phyloP scores from a whole-genome alignment of 192 early-diverging fungal species.

The Backusella psychrophila region DNA sequence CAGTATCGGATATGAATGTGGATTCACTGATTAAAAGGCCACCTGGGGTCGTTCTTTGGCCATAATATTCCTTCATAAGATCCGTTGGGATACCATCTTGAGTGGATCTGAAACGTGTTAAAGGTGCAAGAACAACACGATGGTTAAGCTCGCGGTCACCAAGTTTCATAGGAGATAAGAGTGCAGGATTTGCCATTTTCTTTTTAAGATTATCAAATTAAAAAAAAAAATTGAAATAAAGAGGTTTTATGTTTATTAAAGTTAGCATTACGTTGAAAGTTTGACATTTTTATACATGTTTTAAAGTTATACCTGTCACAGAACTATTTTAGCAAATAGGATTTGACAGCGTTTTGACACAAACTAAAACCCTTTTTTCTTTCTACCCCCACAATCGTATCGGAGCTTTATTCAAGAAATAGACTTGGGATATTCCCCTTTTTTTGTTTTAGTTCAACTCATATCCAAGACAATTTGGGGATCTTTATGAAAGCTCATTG shows the following conservation, averaged over 20 bases:
- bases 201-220: background rate
- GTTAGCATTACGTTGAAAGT: background rate
- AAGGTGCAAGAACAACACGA: slow-evolving; percentile 26
- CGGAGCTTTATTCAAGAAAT: background rate
- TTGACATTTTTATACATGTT: background rate
- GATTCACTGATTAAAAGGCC: slow-evolving; percentile 30
- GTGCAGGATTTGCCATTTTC: background rate
- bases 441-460: background rate
- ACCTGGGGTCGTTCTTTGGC: slow-evolving; percentile 17
- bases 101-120: slow-evolving; percentile 17
- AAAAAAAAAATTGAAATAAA: background rate
- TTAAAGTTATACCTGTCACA: background rate
- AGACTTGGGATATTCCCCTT: background rate
- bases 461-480: background rate
- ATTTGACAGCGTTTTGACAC: background rate
- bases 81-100: slow-evolving; percentile 7
- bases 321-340: background rate
- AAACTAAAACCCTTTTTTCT: background rate
- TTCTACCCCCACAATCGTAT: background rate
- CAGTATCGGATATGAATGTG: slow-evolving; percentile 7
- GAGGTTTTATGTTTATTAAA: background rate
- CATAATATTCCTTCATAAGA: slow-evolving; percentile 18
- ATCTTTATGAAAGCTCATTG: background rate
- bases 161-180: slow-evolving; percentile 24
- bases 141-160: slow-evolving; percentile 12